Percentiles rank a stretch among this genome's conserved stretches.
These are phyloP conservation scores for Carex arenaria DNA, from an alignment of 202 grass and related monocot species.

Conservation along the genomic window DNA sequence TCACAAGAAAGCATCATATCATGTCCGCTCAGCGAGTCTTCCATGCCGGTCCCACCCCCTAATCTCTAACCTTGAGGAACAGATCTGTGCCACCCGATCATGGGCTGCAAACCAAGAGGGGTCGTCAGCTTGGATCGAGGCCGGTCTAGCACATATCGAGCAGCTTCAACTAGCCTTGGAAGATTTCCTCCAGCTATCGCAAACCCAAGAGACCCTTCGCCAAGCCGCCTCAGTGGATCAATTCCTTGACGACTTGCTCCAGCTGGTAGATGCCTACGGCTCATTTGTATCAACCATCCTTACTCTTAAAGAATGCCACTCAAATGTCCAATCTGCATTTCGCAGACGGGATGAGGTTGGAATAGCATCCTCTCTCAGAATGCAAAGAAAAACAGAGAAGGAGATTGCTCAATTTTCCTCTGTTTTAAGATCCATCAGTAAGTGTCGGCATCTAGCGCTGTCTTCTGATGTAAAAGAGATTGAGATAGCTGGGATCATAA, in stretches of 20 bases:
- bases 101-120: constrained; percentile 13
- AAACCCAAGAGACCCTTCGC: constrained; percentile 26
- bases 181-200: constrained; percentile 43
- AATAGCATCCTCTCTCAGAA: constrained; percentile 29
- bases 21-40: constrained; percentile 55
- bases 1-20: constrained; percentile 17
- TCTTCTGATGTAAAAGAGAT: constrained; percentile 11
- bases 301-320: constrained; percentile 23
- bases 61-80: constrained; percentile 43
- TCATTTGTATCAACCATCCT: constrained; percentile 40
- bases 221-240: not conserved
- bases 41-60: constrained; percentile 60
- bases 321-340: constrained; percentile 38
- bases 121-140: not conserved
- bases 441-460: not conserved
- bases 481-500: constrained; percentile 34
- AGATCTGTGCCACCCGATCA: constrained; percentile 33
- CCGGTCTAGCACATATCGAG: constrained; percentile 41
- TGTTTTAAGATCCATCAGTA: constrained; percentile 16
- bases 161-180: constrained; percentile 56
- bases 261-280: constrained; percentile 57
- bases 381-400: constrained; percentile 34
- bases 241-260: constrained; percentile 51
- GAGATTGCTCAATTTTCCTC: constrained; percentile 32
- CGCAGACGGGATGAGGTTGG: constrained; percentile 23